A percentile compares a stretch with the other conserved stretches of the same genome.
Evolutionary conservation across 2,329 filamentous ascomycete species (phyloP).

Genomic region (Trichoderma aggressivum): DNA sequence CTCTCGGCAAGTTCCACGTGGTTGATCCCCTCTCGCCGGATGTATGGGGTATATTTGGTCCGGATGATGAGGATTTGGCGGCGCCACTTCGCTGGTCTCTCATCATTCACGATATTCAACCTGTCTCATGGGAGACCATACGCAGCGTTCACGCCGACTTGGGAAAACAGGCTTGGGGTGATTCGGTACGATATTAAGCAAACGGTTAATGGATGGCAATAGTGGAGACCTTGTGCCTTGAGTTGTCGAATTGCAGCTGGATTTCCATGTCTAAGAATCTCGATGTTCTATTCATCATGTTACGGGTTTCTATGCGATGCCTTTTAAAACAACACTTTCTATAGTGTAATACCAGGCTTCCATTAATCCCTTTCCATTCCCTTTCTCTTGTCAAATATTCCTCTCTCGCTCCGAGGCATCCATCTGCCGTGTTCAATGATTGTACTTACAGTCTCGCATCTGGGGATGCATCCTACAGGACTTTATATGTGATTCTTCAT

Average conservation of each 20-base stretch:
- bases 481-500: background rate
- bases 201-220: background rate
- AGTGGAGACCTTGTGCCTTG: background rate
- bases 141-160: slow-evolving; percentile 5
- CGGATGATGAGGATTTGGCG: slow-evolving; percentile 13
- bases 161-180: background rate
- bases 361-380: background rate
- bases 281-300: background rate
- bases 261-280: background rate
- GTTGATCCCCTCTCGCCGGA: background rate
- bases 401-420: background rate
- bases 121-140: slow-evolving; percentile 32
- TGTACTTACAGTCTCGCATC: background rate
- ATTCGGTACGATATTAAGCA: background rate
- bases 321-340: background rate
- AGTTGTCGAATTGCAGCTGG: background rate
- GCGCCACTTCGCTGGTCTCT: slow-evolving; percentile 28
- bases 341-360: background rate
- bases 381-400: background rate
- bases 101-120: slow-evolving; percentile 27
- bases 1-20: background rate
- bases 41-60: background rate
- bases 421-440: background rate
- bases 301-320: background rate
- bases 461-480: background rate